Evolutionary conservation across 306 rosid species (phyloP), one percentile per base, ranked within the genome.

Genomic region (Urtica urens): DNA sequence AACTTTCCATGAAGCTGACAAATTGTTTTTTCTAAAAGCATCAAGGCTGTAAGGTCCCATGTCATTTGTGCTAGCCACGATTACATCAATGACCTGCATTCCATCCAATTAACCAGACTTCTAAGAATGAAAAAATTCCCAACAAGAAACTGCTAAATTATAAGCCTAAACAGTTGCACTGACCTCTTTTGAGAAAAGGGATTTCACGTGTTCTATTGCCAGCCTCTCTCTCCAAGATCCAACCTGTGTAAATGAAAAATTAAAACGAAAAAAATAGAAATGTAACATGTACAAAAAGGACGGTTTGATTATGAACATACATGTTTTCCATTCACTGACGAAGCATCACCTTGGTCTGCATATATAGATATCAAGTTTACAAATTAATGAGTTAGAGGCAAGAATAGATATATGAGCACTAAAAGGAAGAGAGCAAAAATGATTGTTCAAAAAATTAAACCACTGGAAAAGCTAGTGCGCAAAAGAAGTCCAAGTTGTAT

Each of bases 31-130:
- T 37, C 79, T 73, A 58, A 92, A 75, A 63, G 60, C 62, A 58
- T 82, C 96, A 60, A 85, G 93, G 70, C 83, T 82, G 65, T 73
- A 53, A 69, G 93, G 86, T 55, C 96, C 96, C 80, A 67, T 60
- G 61, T 82, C 93, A 73, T 74, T 68, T 51, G 88, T 80, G 66
- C 81, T 69, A 54, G 87, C 73, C 18, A 68, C 63, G 57, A 92
- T 73, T 65, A 80, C 75, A 72, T 92, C 87, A 61, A 92, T 65
- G 39, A 82, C 88, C 99, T 92, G 76, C 58, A 51, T 71, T 38
- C 49, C 34, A 22, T 57, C 47, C 49, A 79, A 71, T 51, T 23
- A 57, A 22, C 31, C 37, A 46, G 58, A n/a, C 23, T 48, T 55
- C 46, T 34, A 57, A 67, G 37, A 43, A 56, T 27, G 5, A 13